Percentiles rank a stretch among this genome's conserved stretches.
phyloP scores from a whole-genome alignment of 371 early-diverging fungal genomes.

The Actinomortierella wolfii region DNA sequence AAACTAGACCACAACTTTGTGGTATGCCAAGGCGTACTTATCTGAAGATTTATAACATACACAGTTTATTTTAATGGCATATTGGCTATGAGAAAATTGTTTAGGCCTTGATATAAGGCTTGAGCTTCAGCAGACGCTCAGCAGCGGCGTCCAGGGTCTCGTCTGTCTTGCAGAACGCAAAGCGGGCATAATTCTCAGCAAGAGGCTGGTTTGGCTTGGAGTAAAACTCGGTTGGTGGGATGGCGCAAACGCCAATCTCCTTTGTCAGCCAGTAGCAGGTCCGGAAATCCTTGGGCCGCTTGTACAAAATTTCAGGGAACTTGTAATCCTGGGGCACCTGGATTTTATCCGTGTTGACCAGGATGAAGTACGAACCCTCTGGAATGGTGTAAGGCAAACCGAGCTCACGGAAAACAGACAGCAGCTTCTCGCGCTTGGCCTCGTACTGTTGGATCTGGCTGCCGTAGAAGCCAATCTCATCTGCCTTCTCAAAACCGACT shows the following conservation, averaged over 20 bases:
- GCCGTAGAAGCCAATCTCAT: constrained; percentile 68
- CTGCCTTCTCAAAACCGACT: constrained; percentile 72
- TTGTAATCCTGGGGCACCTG: constrained; percentile 67
- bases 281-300: constrained; percentile 77
- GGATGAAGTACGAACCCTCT: constrained; percentile 93
- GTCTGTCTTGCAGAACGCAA: constrained; percentile 94
- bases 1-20: no score
- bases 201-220: constrained; percentile 68
- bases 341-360: constrained; percentile 81
- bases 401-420: constrained; percentile 69
- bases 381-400: constrained; percentile 85
- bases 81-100: background rate
- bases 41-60: no score
- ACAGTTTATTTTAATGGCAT: no score
- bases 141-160: constrained; percentile 82
- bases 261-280: constrained; percentile 88
- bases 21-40: no score
- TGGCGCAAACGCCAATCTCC: constrained; percentile 90
- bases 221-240: constrained; percentile 94
- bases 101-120: constrained; percentile 54
- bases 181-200: constrained; percentile 82
- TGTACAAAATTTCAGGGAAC: constrained; percentile 65
- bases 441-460: constrained; percentile 72
- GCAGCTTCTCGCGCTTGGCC: constrained; percentile 74
- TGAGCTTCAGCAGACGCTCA: constrained; percentile 68